Base-by-base conservation (phyloP, 208 protist genomes). In the Trypanosomatidae sp. region DNA sequence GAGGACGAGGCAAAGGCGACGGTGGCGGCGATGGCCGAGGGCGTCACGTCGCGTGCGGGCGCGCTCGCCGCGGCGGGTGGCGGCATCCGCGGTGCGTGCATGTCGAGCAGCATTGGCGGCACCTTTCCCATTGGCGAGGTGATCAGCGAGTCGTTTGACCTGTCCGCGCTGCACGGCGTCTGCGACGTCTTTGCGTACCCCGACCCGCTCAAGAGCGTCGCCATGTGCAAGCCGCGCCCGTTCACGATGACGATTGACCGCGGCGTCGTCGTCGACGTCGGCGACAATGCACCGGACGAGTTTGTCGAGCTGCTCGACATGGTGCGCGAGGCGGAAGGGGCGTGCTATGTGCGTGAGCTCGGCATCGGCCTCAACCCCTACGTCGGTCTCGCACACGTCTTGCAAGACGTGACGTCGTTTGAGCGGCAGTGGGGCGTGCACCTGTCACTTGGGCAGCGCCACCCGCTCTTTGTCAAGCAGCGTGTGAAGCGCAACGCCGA, bases 91-190 rank as follows among this genome's bases (percentile, higher is more conserved):
- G 82, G 82, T 13, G 64, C 77, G 10, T 65, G 55, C 64, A 84
- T 88, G 23, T 66, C 57, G 24, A 79, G 60, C 48, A 89, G 78
- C 53, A 88, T 91, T 59, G 86, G 86, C 30, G 86, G 86, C 27
- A 91, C 86, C 20, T 94, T 91, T 50, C 86, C 82, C 10, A 83
- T 91, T 46, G 86, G 86, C 13, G 86, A 94, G 48, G 81, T 91
- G 32, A 90, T 94, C 66, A 84, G 61, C 48, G 86, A 94, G 57
- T 80, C 79, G 10, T 81, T 80, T 43, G 74, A 91, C 43, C 67
- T 94, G 13, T 76, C 73, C 8, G 53, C 70, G 48, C 73, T 94
- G 23, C 86, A 66, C 54, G 86, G 86, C 15, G 64, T 47, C 18
- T 88, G 73, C 39, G 52, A 66, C 43, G 67, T 94, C 24, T 91